Evolutionary conservation across 2,329 filamentous ascomycete genomes (phyloP), one percentile per base, ranked within the genome.

Genomic region (Coniochaeta sp.): DNA sequence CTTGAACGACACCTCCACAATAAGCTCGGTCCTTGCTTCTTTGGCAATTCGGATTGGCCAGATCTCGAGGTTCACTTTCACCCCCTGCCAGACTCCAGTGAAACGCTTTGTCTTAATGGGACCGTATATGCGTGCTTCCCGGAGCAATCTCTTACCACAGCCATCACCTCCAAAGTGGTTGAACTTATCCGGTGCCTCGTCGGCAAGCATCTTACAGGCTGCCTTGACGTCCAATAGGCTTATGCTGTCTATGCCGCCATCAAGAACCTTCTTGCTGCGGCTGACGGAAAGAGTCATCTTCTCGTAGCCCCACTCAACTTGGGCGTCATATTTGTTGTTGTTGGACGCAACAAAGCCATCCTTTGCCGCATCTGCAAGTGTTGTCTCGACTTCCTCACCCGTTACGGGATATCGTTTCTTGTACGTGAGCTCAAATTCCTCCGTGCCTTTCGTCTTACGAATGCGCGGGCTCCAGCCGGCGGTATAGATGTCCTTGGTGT

Each of bases 221-320:
- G 58, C 53, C 10, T 49, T 51, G 33, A 55, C 49, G 26, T 49
- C 54, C 2, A 63, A 63, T 7, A 64, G 54, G 13, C 60, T 57
- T 52, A 58, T 62, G 46, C 58, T 61, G 45, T 55, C 60, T 50
- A 60, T 60, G 12, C 59, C 60, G 10, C 53, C 51, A n/a, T 56
- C 55, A n/a, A 58, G 57, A 1, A 52, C 57, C 8, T 53, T 55
- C 50, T 66, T 61, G 48, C 66, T 54, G 45, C 62, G 60, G 51
- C 60, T 64, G 50, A 70, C 64, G 20, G 67, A 69, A 38, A 71
- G 63, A 16, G 66, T 69, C 55, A 67, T 59, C 52, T 62, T 63
- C 70, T 55, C 53, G 55, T 65, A 67, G 14, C 65, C 65, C 62
- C 64, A 65, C 53, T 71, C 67, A 28, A 69, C 60, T 58, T 71